Evolutionary conservation across 2,329 filamentous ascomycete genomes (phyloP), one percentile per base, ranked within the genome.

Genomic region (Xylaria sp.): DNA sequence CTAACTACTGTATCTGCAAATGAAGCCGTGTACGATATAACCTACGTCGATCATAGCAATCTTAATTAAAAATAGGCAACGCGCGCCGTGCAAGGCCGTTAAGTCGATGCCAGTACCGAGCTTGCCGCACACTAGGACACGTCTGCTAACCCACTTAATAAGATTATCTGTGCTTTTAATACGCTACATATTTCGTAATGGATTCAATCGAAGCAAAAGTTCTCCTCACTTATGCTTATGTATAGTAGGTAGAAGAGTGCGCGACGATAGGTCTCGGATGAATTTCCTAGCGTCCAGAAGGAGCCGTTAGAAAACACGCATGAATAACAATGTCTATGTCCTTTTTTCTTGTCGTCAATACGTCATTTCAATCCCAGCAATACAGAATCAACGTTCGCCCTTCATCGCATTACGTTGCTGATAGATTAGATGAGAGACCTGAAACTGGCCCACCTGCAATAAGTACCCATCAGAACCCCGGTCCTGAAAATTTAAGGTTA

Each of bases 401-500:
- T 30, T 46, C n/a, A 18, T 48, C 34, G 56, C 32, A 60, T 60
- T 60, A 55, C 45, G 45, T 60, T 53, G 12, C 48, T 32, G 34
- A 61, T 43, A 60, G 45, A 28, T 39, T 30, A 48, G 7, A 60
- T 36, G 23, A 39, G 34, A 45, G 23, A 18, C 13, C 58, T 68
- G 62, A 65, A 65, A 65, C 62, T 20, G 57, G 41, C 4, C 65
- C 65, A 55, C 63, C 23, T 12, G 13, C 36, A 32, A 53, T n/a
- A n/a, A 32, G 45, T n/a, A n/a, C 20, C 48, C 57, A 23, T 23
- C 28, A 36, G 25, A 20, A 30, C 43, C 34, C 46, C 65, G 34
- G 25, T 60, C 36, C 36, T 46, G 20, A 60, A 34, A 58, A 58
- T 67, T 69, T 67, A 69, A 69, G 64, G 67, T 69, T 69, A 67